These are phyloP conservation scores for Chaetomium sp. DNA, from an alignment of 2,329 filamentous ascomycete genomes.

Conservation along the genomic window DNA sequence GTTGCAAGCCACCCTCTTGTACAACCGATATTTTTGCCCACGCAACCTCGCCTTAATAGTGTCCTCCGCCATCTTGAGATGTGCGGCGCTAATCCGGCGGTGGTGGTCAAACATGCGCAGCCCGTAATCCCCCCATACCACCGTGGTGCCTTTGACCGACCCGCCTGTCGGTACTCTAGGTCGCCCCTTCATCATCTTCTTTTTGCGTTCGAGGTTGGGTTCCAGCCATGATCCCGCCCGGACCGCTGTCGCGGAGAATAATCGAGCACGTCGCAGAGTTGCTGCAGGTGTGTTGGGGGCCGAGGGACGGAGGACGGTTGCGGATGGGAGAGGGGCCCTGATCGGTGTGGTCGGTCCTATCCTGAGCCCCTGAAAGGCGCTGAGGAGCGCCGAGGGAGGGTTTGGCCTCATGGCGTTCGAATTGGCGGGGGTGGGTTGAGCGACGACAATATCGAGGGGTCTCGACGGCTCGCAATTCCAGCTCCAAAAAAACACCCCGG, in stretches of 20 bases:
- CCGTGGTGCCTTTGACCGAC: constrained; percentile 84
- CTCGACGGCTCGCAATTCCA: background rate
- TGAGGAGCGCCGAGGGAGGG: constrained; percentile 38
- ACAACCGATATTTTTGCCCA: constrained; percentile 87
- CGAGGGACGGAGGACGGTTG: constrained; percentile 28
- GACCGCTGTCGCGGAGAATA: constrained; percentile 65
- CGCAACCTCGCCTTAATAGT: constrained; percentile 83
- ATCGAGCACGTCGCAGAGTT: constrained; percentile 43
- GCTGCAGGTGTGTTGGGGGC: constrained; percentile 25
- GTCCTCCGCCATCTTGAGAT: constrained; percentile 86
- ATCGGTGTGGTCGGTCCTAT: constrained; percentile 36
- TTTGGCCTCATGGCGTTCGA: constrained; percentile 39
- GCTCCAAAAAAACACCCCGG: constrained; percentile 7
- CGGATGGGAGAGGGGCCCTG: constrained; percentile 30
- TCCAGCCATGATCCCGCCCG: constrained; percentile 70
- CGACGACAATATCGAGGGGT: constrained; percentile 2
- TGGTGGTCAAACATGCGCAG: constrained; percentile 91
- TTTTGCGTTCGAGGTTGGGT: constrained; percentile 67
- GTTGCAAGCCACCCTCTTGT: constrained; percentile 85
- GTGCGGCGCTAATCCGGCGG: constrained; percentile 77
- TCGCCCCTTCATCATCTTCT: constrained; percentile 86
- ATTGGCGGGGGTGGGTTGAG: constrained; percentile 4
- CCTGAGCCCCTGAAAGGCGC: constrained; percentile 45
- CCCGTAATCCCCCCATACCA: constrained; percentile 94
- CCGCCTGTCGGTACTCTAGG: constrained; percentile 85